Percentiles rank a stretch among this genome's conserved stretches.
phyloP scores from a whole-genome alignment of 495 filamentous ascomycete species.

The Penicillium malachiteum region DNA sequence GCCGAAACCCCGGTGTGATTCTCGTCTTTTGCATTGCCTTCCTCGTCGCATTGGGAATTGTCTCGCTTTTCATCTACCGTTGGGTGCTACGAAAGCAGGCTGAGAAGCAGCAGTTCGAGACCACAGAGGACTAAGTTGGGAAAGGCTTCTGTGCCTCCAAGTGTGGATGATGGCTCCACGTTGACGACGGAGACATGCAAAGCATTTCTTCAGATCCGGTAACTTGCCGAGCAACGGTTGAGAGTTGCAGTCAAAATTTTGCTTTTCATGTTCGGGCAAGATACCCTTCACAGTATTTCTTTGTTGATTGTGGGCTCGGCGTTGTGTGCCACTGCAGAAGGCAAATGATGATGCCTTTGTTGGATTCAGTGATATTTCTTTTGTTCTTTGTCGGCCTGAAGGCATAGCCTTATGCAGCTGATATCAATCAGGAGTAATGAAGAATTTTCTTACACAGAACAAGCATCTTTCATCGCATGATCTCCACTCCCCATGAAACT shows the following conservation, averaged over 20 bases:
- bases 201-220: too few relatives aligned
- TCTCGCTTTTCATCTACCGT: conserved; percentile 44
- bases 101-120: conserved; percentile 28
- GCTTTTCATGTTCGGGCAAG: neutral
- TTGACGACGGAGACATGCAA: neutral
- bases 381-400: too few relatives aligned
- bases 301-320: neutral
- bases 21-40: conserved; percentile 56
- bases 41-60: conserved; percentile 42
- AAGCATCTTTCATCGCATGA: too few relatives aligned
- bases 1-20: conserved; percentile 49
- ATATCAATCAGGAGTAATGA: too few relatives aligned
- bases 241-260: neutral
- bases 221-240: neutral
- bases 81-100: conserved; percentile 38
- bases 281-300: neutral
- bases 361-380: too few relatives aligned
- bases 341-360: too few relatives aligned
- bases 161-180: neutral
- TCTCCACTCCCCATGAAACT: too few relatives aligned
- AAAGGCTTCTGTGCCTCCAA: neutral
- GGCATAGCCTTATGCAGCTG: too few relatives aligned
- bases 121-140: neutral
- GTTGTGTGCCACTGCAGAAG: neutral
- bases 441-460: too few relatives aligned